Evolutionary conservation across 164 flowering plant genomes (phyloP).

Genomic region (Dillenia suffruticosa): DNA sequence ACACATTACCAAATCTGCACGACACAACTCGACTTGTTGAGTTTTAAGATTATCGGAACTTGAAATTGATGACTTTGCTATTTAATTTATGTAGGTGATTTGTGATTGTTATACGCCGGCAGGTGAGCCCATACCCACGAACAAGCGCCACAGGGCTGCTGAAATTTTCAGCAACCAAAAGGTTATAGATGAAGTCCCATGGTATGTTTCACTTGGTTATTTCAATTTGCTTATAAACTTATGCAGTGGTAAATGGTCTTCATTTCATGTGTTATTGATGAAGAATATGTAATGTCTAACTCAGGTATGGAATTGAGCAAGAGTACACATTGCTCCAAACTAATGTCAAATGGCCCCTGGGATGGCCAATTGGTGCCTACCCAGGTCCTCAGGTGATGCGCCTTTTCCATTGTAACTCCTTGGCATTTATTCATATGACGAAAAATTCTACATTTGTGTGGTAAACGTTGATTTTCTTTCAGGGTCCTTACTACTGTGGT

Average conservation of each 20-base stretch:
- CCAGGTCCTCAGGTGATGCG: conserved; percentile 92
- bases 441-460: too few relatives aligned
- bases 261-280: too few relatives aligned
- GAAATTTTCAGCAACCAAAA: conserved; percentile 66
- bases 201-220: conserved; percentile 36
- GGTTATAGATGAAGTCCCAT: conserved; percentile 77
- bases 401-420: background rate
- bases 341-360: conserved; percentile 93
- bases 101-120: conserved; percentile 91
- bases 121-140: conserved; percentile 97
- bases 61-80: too few relatives aligned
- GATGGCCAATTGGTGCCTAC: conserved; percentile 97
- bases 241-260: too few relatives aligned
- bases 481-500: conserved; percentile 98
- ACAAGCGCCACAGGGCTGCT: conserved; percentile 87
- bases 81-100: conserved; percentile 50
- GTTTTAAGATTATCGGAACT: too few relatives aligned
- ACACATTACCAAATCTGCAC: too few relatives aligned
- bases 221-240: background rate
- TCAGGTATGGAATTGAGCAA: conserved; percentile 95
- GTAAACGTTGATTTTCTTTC: conserved; percentile 5
- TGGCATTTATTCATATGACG: too few relatives aligned
- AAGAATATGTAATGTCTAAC: background rate
- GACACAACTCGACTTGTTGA: too few relatives aligned
- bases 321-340: conserved; percentile 90